Conservation (phyloP, 371 early-diverging fungal genomes). For the Rhizopus arrhizus region DNA sequence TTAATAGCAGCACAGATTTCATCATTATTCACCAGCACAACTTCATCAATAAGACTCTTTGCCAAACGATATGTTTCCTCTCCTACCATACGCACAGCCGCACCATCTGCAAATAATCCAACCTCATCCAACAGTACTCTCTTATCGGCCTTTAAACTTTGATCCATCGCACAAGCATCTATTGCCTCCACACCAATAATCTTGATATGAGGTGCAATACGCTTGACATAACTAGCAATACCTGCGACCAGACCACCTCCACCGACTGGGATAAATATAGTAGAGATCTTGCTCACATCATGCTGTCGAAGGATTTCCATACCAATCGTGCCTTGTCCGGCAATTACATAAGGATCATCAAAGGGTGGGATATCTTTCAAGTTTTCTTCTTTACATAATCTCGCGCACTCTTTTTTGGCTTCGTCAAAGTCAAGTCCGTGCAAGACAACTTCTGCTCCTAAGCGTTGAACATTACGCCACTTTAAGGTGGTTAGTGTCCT, state of each 20-base stretch:
- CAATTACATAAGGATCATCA: slow-evolving; percentile 97
- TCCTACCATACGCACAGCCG: slow-evolving; percentile 91
- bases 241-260: slow-evolving; percentile 96
- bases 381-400: slow-evolving; percentile 70
- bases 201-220: slow-evolving; percentile 81
- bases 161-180: slow-evolving; percentile 91
- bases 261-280: slow-evolving; percentile 89
- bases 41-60: slow-evolving; percentile 70
- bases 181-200: slow-evolving; percentile 90
- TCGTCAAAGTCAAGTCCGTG: slow-evolving; percentile 92
- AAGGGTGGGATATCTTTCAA: slow-evolving; percentile 88
- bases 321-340: slow-evolving; percentile 96
- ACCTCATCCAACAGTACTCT: slow-evolving; percentile 75
- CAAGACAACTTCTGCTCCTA: slow-evolving; percentile 91
- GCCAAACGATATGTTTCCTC: slow-evolving; percentile 85
- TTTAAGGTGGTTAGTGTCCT: slow-evolving; percentile 38
- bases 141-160: slow-evolving; percentile 66
- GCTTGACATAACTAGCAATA: slow-evolving; percentile 88
- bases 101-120: slow-evolving; percentile 96
- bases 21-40: slow-evolving; percentile 89
- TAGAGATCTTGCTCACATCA: slow-evolving; percentile 68
- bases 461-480: slow-evolving; percentile 83
- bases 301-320: slow-evolving; percentile 90
- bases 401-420: slow-evolving; percentile 82
- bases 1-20: slow-evolving; percentile 98